A percentile compares a stretch with the other conserved stretches of the same genome.
Evolutionary conservation across 2,329 filamentous ascomycete species (phyloP).

Genomic region (Aspergillus sp.): DNA sequence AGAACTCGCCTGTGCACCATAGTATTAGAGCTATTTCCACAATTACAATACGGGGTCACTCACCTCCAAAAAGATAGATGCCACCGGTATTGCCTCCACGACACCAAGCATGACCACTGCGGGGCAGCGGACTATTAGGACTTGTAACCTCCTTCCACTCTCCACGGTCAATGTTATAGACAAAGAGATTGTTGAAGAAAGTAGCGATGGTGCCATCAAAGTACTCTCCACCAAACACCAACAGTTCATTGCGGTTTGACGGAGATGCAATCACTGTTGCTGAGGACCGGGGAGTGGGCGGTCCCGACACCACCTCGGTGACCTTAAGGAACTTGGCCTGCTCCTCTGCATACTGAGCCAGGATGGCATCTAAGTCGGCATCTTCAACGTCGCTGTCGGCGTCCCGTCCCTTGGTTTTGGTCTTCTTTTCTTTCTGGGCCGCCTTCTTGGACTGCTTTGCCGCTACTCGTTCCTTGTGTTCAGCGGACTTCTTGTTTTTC

Average conservation of each 20-base stretch:
- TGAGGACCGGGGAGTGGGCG: constrained; percentile 76
- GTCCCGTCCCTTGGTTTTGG: constrained; percentile 64
- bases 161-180: constrained; percentile 76
- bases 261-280: constrained; percentile 82
- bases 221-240: constrained; percentile 93
- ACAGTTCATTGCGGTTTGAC: constrained; percentile 79
- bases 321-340: constrained; percentile 94
- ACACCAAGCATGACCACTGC: constrained; percentile 93
- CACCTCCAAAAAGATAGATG: constrained; percentile 84
- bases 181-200: constrained; percentile 66
- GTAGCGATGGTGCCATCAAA: constrained; percentile 85
- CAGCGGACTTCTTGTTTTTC: constrained; percentile 58
- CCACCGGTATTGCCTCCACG: constrained; percentile 80
- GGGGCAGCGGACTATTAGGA: constrained; percentile 85
- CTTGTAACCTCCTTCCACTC: constrained; percentile 89
- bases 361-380: constrained; percentile 86
- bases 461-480: constrained; percentile 56
- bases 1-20: constrained; percentile 69
- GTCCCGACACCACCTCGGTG: constrained; percentile 71
- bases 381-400: constrained; percentile 89
- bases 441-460: constrained; percentile 87
- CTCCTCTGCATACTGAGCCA: constrained; percentile 88
- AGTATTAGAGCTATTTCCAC: neutral
- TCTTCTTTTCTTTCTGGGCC: constrained; percentile 72
- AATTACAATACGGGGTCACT: constrained; percentile 3